Percentiles rank a stretch among this genome's conserved stretches.
Evolutionary conservation across 2,329 filamentous ascomycete genomes (phyloP).

Genomic region (Lojkania enalia): DNA sequence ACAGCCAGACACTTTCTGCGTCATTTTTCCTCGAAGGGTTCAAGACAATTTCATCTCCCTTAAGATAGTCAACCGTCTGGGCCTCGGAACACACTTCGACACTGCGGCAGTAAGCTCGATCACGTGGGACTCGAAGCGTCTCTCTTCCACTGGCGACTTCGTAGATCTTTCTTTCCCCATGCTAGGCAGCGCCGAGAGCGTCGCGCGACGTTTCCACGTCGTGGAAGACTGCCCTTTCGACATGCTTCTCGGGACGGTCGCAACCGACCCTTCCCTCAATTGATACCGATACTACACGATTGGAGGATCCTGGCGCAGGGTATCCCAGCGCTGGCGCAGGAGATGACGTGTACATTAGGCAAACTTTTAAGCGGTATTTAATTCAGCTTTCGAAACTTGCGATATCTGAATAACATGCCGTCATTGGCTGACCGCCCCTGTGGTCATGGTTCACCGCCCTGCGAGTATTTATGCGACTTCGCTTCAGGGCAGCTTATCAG

Average conservation of each 20-base stretch:
- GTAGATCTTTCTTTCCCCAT: slow-evolving; percentile 2
- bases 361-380: slow-evolving; percentile 2
- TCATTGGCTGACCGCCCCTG: slow-evolving; percentile 1
- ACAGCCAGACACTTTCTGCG: slow-evolving; percentile 1
- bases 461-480: slow-evolving; percentile 1
- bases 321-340: not conserved
- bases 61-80: slow-evolving; percentile 4
- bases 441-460: slow-evolving; percentile 1
- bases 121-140: slow-evolving; percentile 2
- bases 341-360: slow-evolving; percentile 1
- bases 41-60: slow-evolving; percentile 3
- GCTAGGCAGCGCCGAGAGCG: not conserved
- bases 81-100: slow-evolving; percentile 2
- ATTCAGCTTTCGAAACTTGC: slow-evolving; percentile 2
- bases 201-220: slow-evolving; percentile 1
- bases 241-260: slow-evolving; percentile 1
- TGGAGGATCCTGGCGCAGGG: slow-evolving; percentile 1
- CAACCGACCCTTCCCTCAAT: slow-evolving; percentile 2
- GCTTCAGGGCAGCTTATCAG: slow-evolving; percentile 1
- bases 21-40: slow-evolving; percentile 2
- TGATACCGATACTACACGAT: slow-evolving; percentile 3
- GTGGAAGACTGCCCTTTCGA: slow-evolving; percentile 3
- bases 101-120: slow-evolving; percentile 3
- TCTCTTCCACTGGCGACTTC: slow-evolving; percentile 3
- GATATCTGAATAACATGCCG: slow-evolving; percentile 2